Evolutionary conservation across 768 basidiomycete species (phyloP).

Genomic region (Lactarius psammicola): DNA sequence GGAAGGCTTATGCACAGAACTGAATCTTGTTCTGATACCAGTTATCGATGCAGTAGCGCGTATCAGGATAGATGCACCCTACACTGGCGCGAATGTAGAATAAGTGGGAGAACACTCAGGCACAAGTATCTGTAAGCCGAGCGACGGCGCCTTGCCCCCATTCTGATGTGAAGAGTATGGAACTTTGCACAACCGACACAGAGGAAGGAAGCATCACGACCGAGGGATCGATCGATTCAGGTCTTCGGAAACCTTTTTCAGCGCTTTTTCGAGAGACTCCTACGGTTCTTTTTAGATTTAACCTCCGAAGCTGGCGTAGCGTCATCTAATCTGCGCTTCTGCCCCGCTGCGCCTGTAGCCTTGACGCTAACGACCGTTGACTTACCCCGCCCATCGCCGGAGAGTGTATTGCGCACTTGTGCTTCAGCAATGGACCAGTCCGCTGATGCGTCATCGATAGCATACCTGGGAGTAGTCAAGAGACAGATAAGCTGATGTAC

Average conservation of each 20-base stretch:
- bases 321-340: conserved; percentile 59
- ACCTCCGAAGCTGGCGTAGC: conserved; percentile 37
- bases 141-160: not conserved
- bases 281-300: conserved; percentile 36
- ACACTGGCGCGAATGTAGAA: not conserved
- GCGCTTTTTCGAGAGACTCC: conserved; percentile 16
- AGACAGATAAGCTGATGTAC: conserved; percentile 17
- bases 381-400: conserved; percentile 39
- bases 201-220: not conserved
- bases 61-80: too few relatives aligned
- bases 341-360: conserved; percentile 36
- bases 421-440: conserved; percentile 78
- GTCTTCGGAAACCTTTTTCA: not conserved
- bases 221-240: not conserved
- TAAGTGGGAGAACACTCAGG: too few relatives aligned
- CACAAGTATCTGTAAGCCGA: too few relatives aligned
- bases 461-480: conserved; percentile 48
- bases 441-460: conserved; percentile 63
- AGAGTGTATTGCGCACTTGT: conserved; percentile 55
- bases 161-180: not conserved
- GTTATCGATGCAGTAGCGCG: too few relatives aligned
- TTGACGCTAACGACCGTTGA: conserved; percentile 81
- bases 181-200: not conserved
- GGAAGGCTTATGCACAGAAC: not conserved
- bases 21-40: not conserved